Percentiles rank a stretch among this genome's conserved stretches.
These are phyloP conservation scores for Ustilago hordei DNA, from an alignment of 1,284 basidiomycete genomes.

Conservation along the genomic window DNA sequence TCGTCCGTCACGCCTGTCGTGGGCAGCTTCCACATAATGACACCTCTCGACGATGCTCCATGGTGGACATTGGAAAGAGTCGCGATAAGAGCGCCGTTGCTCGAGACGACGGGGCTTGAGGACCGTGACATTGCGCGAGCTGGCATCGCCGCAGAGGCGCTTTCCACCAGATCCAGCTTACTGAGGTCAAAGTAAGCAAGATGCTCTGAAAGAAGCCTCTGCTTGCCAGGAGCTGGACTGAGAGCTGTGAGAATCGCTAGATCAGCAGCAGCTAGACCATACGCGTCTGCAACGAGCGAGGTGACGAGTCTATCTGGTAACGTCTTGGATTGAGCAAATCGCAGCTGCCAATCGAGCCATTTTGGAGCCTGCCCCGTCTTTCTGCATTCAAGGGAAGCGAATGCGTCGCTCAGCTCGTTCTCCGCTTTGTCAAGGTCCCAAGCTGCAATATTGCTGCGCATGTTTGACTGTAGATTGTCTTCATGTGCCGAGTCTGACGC, in stretches of 20 bases:
- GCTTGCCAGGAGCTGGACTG: conserved; percentile 1
- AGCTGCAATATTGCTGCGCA: conserved; percentile 31
- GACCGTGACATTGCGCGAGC: conserved; percentile 24
- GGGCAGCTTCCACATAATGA: conserved; percentile 39
- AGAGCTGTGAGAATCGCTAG: conserved; percentile 24
- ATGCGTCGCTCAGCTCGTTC: conserved; percentile 47
- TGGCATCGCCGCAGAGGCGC: conserved; percentile 8
- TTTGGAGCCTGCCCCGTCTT: conserved; percentile 38
- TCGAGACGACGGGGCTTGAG: conserved; percentile 28
- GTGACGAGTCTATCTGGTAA: conserved; percentile 30
- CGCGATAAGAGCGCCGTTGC: conserved; percentile 42
- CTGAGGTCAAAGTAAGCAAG: conserved; percentile 29
- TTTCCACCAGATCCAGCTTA: neutral
- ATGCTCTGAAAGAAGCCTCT: conserved; percentile 26
- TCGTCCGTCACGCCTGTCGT: conserved; percentile 3
- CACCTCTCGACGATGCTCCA: conserved; percentile 8
- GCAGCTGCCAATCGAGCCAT: conserved; percentile 42
- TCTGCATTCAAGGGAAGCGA: conserved; percentile 44
- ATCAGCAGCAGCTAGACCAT: conserved; percentile 14
- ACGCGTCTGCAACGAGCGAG: conserved; percentile 23
- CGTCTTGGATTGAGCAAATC: conserved; percentile 18
- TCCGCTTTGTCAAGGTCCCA: conserved; percentile 39
- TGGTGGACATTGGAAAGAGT: neutral
- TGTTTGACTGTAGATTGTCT: neutral
- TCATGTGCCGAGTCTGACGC: conserved; percentile 1